Base-by-base conservation (phyloP, 805 yeast species). In the Candida koratica region DNA sequence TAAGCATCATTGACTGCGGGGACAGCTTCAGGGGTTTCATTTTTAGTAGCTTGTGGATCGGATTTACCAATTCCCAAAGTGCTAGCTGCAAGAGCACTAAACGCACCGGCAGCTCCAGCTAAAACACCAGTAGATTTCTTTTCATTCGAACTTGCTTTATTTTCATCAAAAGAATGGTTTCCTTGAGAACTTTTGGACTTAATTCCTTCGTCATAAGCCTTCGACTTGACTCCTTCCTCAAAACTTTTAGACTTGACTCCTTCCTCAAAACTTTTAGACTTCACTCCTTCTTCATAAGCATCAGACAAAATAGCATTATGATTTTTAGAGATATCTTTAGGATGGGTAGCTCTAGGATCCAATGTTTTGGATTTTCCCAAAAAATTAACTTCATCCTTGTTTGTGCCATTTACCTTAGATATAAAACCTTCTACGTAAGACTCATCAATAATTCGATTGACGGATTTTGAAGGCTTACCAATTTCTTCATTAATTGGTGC, bases 41-140 rank as follows among this genome's bases (percentile, higher is more conserved):
- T n/a, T n/a, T n/a, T n/a, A 9, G 43, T 42, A 2, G 38, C 16
- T 10, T 17, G 18, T 12, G 30, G 11, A 18, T 18, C 31, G 7
- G 32, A 16, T 17, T 24, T 16, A 13, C 30, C 30, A 13, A 36
- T 24, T 3, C 44, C 44, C 29, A 40, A 35, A 12, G 39, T 43
- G 19, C 42, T 43, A 17, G 46, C 45, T n/a, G 47, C 47, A 8
- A 37, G 29, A 25, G 44, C 45, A 29, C 58, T 58, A 15, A 52
- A 12, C 12, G 55, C 58, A 15, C 56, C 56, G 12, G 53, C 51
- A 16, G 57, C 58, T 20, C 47, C 44, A 12, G 47, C 48, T 14
- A 47, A 28, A 6, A 45, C 10, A 5, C 53, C 48, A 11, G 49
- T 28, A 7, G 38, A 17, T 11, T 36, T 15, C 12, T 26, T 31